Conservation (phyloP, 495 filamentous ascomycete species). For the Penicillium roqueforti region DNA sequence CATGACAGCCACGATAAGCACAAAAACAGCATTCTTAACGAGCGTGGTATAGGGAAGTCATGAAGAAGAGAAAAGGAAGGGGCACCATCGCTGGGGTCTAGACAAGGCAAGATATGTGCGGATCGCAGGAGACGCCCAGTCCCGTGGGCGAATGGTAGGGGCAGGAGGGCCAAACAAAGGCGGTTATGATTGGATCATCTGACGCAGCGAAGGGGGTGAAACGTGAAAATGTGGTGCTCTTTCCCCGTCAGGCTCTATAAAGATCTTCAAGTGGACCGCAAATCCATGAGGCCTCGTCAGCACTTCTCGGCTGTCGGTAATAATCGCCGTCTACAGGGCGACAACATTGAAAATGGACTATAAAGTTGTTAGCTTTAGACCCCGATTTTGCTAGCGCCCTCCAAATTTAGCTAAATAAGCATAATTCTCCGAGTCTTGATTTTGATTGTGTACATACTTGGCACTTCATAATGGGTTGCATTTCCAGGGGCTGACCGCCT, state of each 20-base stretch:
- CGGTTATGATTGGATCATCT: conserved; percentile 2
- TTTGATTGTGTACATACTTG: background rate
- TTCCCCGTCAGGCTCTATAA: background rate
- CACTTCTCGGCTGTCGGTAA: background rate
- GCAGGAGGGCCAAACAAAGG: background rate
- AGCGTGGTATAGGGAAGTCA: background rate
- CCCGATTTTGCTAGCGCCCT: background rate
- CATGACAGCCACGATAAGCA: conserved; percentile 2
- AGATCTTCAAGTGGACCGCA: background rate
- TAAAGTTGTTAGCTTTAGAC: background rate
- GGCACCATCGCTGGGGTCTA: background rate
- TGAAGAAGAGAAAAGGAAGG: background rate
- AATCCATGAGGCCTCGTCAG: conserved; percentile 7
- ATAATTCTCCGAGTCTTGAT: background rate
- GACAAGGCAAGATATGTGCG: conserved; percentile 2
- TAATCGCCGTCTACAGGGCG: background rate
- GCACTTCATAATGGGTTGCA: background rate
- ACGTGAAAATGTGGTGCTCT: conserved; percentile 1
- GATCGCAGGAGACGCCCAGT: background rate
- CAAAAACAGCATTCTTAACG: conserved; percentile 3
- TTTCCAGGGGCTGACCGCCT: background rate
- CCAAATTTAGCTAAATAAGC: background rate
- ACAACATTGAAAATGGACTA: background rate
- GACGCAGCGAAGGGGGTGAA: conserved; percentile 1
- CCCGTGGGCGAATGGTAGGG: conserved; percentile 2